Percentiles rank a stretch among this genome's conserved stretches.
phyloP scores from a whole-genome alignment of 768 basidiomycete genomes.

The Xerocomellus dryophilus region DNA sequence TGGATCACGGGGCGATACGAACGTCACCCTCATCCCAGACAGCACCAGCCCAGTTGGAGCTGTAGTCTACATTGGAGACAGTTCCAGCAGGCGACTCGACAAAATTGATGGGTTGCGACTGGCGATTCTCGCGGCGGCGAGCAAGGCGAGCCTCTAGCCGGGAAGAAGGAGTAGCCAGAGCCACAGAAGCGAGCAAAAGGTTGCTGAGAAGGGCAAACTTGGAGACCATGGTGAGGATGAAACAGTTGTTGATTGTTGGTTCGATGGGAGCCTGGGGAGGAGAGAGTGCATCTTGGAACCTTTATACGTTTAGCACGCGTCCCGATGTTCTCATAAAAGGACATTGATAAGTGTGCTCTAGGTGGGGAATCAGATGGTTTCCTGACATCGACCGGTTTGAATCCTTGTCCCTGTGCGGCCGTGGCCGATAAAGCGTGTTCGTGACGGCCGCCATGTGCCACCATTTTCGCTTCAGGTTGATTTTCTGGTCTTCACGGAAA shows the following conservation, averaged over 20 bases:
- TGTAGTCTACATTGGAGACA: constrained; percentile 13
- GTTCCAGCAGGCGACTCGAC: not conserved
- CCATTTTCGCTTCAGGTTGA: not conserved
- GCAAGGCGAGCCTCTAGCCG: constrained; percentile 8
- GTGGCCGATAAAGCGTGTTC: not conserved
- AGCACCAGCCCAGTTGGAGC: constrained; percentile 21
- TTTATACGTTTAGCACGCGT: constrained; percentile 12
- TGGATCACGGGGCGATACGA: not conserved
- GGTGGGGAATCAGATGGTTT: not conserved
- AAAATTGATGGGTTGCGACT: constrained; percentile 7
- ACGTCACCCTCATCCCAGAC: constrained; percentile 8
- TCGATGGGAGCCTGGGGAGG: not conserved
- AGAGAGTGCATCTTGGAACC: not conserved
- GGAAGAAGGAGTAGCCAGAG: constrained; percentile 18
- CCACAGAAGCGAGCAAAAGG: constrained; percentile 19
- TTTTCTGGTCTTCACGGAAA: not conserved
- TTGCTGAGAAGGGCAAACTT: constrained; percentile 12
- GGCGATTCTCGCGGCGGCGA: constrained; percentile 15
- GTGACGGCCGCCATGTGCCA: not conserved
- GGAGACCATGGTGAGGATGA: constrained; percentile 16
- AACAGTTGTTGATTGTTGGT: constrained; percentile 1
- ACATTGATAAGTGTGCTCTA: not conserved
- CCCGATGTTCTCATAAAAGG: constrained; percentile 1
- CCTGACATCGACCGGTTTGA: not conserved
- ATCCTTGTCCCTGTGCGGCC: not conserved